Evolutionary conservation across 2,329 filamentous ascomycete species (phyloP).

Genomic region (Didymella lethalis): DNA sequence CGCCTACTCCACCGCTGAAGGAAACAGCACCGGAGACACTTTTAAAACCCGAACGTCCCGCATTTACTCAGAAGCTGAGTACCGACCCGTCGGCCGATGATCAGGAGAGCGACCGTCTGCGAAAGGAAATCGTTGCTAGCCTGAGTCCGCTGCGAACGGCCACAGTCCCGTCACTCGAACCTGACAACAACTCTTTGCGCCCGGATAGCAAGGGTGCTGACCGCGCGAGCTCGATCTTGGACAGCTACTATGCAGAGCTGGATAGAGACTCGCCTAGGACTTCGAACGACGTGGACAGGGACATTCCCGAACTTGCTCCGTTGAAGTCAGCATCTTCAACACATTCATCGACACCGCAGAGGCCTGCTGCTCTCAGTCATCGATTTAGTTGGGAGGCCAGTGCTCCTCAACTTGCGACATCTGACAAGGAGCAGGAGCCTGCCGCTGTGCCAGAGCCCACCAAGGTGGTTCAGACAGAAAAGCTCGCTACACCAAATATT

Average conservation of each 20-base stretch:
- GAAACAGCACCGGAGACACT: constrained; percentile 46
- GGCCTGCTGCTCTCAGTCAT: constrained; percentile 34
- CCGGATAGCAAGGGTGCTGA: constrained; percentile 34
- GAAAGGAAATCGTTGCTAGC: constrained; percentile 77
- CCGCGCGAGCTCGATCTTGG: constrained; percentile 69
- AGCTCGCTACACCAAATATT: constrained; percentile 21
- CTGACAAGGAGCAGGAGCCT: constrained; percentile 23
- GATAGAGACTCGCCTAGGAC: constrained; percentile 52
- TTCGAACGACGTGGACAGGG: constrained; percentile 29
- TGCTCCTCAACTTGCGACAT: constrained; percentile 19
- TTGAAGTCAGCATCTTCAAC: constrained; percentile 19
- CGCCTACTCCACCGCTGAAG: constrained; percentile 47
- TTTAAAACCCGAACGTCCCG: constrained; percentile 32
- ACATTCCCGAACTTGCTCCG: constrained; percentile 18
- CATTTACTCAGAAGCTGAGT: constrained; percentile 52
- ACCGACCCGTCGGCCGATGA: constrained; percentile 63
- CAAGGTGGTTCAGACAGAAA: constrained; percentile 19
- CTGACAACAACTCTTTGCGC: constrained; percentile 38
- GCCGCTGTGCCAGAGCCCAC: constrained; percentile 22
- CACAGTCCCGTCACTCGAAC: constrained; percentile 26
- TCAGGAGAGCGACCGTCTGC: constrained; percentile 74
- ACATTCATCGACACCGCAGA: constrained; percentile 25
- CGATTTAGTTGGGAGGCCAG: constrained; percentile 47
- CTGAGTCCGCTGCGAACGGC: constrained; percentile 56
- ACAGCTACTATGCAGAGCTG: constrained; percentile 66